phyloP scores from a whole-genome alignment of 768 basidiomycete genomes.

The Hypholoma sublateritium region DNA sequence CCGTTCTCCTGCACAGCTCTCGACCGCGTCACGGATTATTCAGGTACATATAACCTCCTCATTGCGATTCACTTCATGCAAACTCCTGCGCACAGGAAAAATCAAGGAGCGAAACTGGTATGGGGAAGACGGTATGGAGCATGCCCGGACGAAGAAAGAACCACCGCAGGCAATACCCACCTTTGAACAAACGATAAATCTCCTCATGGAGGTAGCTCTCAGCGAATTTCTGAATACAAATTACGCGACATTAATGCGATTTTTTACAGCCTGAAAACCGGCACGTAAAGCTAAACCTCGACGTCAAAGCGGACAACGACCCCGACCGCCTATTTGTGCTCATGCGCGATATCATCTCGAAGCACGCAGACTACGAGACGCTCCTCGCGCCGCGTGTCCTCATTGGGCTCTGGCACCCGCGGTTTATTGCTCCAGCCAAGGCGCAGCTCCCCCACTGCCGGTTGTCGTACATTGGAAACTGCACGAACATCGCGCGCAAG shows the following conservation, averaged over 20 bases:
- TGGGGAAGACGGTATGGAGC: constrained; percentile 68
- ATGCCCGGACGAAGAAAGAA: constrained; percentile 74
- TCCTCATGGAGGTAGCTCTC: constrained; percentile 65
- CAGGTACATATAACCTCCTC: constrained; percentile 37
- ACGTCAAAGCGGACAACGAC: constrained; percentile 92
- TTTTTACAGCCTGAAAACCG: constrained; percentile 62
- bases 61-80: constrained; percentile 2
- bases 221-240: not conserved
- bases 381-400: constrained; percentile 77
- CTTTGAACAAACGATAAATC: constrained; percentile 77
- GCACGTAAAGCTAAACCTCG: constrained; percentile 81
- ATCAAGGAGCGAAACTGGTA: constrained; percentile 74
- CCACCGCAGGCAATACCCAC: constrained; percentile 92
- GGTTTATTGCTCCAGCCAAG: constrained; percentile 79
- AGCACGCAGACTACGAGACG: constrained; percentile 71
- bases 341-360: constrained; percentile 67
- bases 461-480: constrained; percentile 81
- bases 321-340: constrained; percentile 78
- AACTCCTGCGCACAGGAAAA: constrained; percentile 41
- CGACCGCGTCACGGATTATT: constrained; percentile 76
- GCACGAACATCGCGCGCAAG: constrained; percentile 66
- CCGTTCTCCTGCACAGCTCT: constrained; percentile 42
- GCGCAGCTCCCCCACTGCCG: constrained; percentile 79
- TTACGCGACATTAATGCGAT: not conserved
- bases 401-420: constrained; percentile 88